Conservation (phyloP, 768 basidiomycete species). For the Agrocybe praecox region DNA sequence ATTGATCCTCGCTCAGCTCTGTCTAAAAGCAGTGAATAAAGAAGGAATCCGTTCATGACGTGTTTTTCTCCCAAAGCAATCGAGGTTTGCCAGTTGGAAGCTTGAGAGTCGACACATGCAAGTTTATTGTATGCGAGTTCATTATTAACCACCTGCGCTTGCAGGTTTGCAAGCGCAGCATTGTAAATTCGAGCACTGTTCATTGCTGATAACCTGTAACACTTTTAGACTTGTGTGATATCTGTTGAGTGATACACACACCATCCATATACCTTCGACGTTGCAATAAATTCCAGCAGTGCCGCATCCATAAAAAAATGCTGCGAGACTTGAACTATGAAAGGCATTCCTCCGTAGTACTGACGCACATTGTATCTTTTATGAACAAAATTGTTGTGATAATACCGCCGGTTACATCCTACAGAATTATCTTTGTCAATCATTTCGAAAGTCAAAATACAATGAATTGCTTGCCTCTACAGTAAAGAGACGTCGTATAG, state of each 20-base stretch:
- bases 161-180: neutral
- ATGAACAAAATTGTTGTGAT: slow-evolving; percentile 19
- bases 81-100: slow-evolving; percentile 5
- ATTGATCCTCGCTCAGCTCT: slow-evolving; percentile 12
- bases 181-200: slow-evolving; percentile 16
- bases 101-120: neutral
- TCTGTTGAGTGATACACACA: too few species aligned
- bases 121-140: neutral
- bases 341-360: slow-evolving; percentile 18
- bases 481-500: slow-evolving; percentile 26
- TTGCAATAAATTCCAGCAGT: slow-evolving; percentile 14
- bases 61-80: slow-evolving; percentile 13
- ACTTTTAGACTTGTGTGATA: too few species aligned
- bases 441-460: neutral
- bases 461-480: slow-evolving; percentile 16
- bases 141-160: slow-evolving; percentile 2
- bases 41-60: slow-evolving; percentile 22
- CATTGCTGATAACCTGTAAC: slow-evolving; percentile 8
- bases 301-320: slow-evolving; percentile 14
- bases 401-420: slow-evolving; percentile 22
- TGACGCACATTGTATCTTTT: neutral
- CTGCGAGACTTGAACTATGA: slow-evolving; percentile 12
- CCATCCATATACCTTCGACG: slow-evolving; percentile 15
- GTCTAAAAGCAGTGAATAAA: slow-evolving; percentile 22
- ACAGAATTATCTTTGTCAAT: neutral